Base-by-base conservation (phyloP, 805 yeast genomes). In the Wickerhamomyces ciferrii region DNA sequence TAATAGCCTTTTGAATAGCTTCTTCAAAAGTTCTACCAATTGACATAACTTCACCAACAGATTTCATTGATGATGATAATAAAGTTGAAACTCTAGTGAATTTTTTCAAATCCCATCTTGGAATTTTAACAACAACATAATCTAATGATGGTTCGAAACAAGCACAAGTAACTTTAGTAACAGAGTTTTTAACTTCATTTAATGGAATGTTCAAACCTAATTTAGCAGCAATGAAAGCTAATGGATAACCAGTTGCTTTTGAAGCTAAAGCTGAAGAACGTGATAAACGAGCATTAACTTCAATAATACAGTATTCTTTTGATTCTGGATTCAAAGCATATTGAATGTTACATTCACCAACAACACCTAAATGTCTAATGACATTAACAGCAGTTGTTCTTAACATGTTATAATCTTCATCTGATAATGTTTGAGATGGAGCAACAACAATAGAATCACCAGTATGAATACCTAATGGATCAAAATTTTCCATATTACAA, bases 381-480 rank as follows among this genome's bases (percentile, higher is more conserved):
- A 92, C 96, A 54, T 92, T 94, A 57, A 94, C 94, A 41, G 99
- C 99, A 41, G 99, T 89, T 43, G 97, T 86, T 74, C 99, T 83
- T 65, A 92, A 78, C 98, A 94, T 94, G 72, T 92, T 88, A 74
- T 91, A 92, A 62, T 92, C 99, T 66, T 88, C 97, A 65, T 92
- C 98, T 18, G 96, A 86, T 53, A 92, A 74, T 39, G 99, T 92
- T 74, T 92, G 99, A 39, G 97, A 91, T 43, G 99, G 99, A 45
- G 99, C 99, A 62, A 92, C 96, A 47, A 92, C 99, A 62, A 92
- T 94, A 46, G 98, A 94, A 69, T 92, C 99, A 78, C 99, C 99
- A 49, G 99, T 92, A 66, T 92, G 99, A 61, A 92, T 91, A 66
- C 99, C 99, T 59, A 92, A 78, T 41, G 99, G 99, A 71, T 92